These are phyloP conservation scores for Sugiyamaella sp. DNA, from an alignment of 1,139 yeast species.

Conservation along the genomic window DNA sequence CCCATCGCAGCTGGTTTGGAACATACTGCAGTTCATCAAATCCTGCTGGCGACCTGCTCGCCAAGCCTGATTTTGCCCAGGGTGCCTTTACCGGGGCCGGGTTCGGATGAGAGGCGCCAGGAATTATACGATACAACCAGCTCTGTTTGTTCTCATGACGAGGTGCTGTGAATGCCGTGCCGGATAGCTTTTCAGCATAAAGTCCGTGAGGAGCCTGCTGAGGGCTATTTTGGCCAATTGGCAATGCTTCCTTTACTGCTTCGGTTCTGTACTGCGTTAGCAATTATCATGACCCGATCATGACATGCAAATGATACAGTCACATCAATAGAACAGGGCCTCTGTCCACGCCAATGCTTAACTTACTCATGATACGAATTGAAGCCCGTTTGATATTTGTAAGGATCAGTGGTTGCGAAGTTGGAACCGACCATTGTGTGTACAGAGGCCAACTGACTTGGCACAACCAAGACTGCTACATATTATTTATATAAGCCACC, in stretches of 20 bases:
- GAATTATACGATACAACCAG: conserved; percentile 37
- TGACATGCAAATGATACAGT: too few relatives aligned
- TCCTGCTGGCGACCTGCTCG: conserved; percentile 19
- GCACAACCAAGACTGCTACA: too few relatives aligned
- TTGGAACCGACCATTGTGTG: conserved; percentile 30
- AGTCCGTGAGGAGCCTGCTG: conserved; percentile 35
- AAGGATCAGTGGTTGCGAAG: conserved; percentile 32
- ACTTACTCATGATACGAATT: conserved; percentile 35
- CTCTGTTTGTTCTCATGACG: conserved; percentile 35
- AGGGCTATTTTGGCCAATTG: conserved; percentile 36
- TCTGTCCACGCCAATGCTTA: too few relatives aligned
- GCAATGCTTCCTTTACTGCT: conserved; percentile 35
- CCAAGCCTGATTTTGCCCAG: conserved; percentile 20
- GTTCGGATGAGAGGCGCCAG: conserved; percentile 34
- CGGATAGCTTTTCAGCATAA: conserved; percentile 39
- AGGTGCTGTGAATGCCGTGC: conserved; percentile 40
- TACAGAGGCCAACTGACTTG: too few relatives aligned
- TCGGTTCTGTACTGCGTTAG: conserved; percentile 28
- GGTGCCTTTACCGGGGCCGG: conserved; percentile 26
- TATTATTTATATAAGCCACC: background rate
- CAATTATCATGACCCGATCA: too few relatives aligned
- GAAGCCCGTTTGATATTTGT: conserved; percentile 33
- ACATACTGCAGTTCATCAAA: conserved; percentile 29
- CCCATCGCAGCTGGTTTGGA: conserved; percentile 39
- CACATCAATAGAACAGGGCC: too few relatives aligned